Evolutionary conservation across 768 basidiomycete species (phyloP).

Genomic region (Agaricus bisporus): DNA sequence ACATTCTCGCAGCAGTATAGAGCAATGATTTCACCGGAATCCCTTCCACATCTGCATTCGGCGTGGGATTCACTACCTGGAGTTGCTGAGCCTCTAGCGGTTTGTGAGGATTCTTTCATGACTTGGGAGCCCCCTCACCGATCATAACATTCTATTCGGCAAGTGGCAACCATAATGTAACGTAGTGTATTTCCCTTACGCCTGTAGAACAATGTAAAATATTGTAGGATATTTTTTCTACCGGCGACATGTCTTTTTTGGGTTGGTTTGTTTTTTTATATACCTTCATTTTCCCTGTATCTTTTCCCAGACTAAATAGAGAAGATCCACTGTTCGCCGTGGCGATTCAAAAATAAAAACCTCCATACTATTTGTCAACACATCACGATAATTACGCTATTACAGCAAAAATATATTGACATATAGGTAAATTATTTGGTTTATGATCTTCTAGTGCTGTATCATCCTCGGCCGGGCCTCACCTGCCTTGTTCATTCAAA

Average conservation of each 20-base stretch:
- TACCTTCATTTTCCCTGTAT: background rate
- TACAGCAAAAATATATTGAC: no score
- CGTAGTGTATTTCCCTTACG: slow-evolving; percentile 2
- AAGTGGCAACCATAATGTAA: slow-evolving; percentile 4
- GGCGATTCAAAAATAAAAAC: no score
- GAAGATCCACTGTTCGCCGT: no score
- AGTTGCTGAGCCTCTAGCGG: slow-evolving; percentile 22
- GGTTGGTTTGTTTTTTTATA: background rate
- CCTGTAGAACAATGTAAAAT: slow-evolving; percentile 4
- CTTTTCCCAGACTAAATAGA: background rate
- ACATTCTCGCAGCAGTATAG: slow-evolving; percentile 14
- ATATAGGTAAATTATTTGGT: no score
- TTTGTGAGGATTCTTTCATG: slow-evolving; percentile 55
- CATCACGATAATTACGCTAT: no score
- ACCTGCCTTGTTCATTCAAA: no score
- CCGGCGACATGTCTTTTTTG: background rate
- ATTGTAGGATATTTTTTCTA: background rate
- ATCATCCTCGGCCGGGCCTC: no score
- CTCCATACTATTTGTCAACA: no score
- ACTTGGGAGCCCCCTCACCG: slow-evolving; percentile 49
- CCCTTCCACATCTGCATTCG: slow-evolving; percentile 17
- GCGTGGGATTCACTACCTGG: slow-evolving; percentile 25
- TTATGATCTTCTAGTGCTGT: no score
- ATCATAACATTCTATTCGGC: slow-evolving; percentile 15
- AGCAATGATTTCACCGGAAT: slow-evolving; percentile 7